phyloP scores from a whole-genome alignment of 345 rosid genomes.

The Dimocarpus longan region DNA sequence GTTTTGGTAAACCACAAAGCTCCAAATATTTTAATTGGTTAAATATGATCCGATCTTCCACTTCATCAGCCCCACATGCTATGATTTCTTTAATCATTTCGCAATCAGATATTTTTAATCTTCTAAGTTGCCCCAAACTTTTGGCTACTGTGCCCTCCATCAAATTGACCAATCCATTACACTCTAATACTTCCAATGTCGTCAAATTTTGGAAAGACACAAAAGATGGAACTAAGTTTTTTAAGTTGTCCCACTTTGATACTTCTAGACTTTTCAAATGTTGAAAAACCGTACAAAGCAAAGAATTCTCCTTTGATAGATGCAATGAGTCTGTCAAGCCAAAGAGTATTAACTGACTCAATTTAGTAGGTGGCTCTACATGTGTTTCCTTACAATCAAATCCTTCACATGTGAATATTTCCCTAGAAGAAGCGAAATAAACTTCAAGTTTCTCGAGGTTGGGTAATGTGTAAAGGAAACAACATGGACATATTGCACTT shows the following conservation, averaged over 20 bases:
- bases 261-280: constrained; percentile 3
- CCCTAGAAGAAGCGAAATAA: background rate
- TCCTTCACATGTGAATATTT: background rate
- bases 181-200: background rate
- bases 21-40: background rate
- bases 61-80: constrained; percentile 6
- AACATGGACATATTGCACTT: too few relatives aligned
- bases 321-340: too few relatives aligned
- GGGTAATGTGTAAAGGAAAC: too few relatives aligned
- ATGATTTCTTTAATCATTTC: constrained; percentile 18
- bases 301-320: too few relatives aligned
- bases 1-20: constrained; percentile 12
- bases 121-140: constrained; percentile 17
- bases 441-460: too few relatives aligned
- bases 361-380: background rate
- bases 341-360: background rate
- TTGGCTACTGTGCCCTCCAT: constrained; percentile 14
- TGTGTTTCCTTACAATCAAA: background rate
- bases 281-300: background rate
- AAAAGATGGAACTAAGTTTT: constrained; percentile 10
- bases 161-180: constrained; percentile 21
- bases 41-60: constrained; percentile 9
- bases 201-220: constrained; percentile 8
- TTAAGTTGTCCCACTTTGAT: constrained; percentile 17
- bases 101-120: constrained; percentile 23